Evolutionary conservation across 441 rosid genomes (phyloP).

Genomic region (Syzygium syzygioides): DNA sequence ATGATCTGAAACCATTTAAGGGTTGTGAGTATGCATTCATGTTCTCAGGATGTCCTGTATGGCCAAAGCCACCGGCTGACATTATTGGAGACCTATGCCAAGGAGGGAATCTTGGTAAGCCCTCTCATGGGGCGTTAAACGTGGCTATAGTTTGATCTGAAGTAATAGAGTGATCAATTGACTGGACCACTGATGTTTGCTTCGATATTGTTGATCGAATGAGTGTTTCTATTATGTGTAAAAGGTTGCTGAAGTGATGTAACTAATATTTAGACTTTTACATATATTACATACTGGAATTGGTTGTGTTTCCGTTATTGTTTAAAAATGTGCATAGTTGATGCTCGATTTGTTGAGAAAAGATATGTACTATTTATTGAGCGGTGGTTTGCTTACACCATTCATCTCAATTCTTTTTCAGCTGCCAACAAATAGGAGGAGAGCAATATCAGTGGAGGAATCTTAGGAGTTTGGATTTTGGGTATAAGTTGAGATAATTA

Average conservation of each 20-base stretch:
- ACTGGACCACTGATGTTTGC: neutral
- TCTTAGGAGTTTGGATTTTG: neutral
- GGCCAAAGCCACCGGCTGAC: rapidly evolving
- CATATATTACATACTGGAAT: neutral
- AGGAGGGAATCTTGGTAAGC: neutral
- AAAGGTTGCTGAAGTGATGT: neutral
- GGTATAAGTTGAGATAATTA: neutral
- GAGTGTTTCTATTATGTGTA: neutral
- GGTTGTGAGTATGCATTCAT: neutral
- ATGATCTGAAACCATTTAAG: neutral
- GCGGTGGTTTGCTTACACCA: neutral
- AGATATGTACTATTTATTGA: rapidly evolving
- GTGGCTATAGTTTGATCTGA: neutral
- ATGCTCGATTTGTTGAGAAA: rapidly evolving
- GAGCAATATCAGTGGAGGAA: neutral
- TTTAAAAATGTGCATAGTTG: rapidly evolving
- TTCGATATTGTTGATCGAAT: neutral
- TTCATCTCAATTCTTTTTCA: neutral
- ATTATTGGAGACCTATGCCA: neutral
- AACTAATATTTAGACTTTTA: neutral
- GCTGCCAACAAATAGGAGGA: rapidly evolving
- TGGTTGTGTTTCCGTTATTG: rapidly evolving
- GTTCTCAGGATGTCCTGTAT: neutral
- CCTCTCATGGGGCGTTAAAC: neutral
- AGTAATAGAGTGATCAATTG: neutral